Base-by-base conservation (phyloP, 441 rosid species). In the Populus hybrid region DNA sequence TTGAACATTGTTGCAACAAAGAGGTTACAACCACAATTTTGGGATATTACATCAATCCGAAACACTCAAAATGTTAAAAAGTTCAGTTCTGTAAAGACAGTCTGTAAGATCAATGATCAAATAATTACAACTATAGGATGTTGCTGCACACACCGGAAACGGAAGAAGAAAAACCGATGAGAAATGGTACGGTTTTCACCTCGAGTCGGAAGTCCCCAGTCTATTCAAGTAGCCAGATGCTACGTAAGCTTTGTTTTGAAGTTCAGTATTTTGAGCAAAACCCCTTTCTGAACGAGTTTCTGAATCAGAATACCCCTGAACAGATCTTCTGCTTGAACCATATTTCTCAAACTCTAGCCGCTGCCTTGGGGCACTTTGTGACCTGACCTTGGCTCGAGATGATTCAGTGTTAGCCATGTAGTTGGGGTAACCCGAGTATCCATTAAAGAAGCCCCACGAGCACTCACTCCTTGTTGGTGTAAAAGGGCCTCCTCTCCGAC, bases 311-410 rank as follows among this genome's bases (percentile, higher is more conserved):
- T 79, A 85, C 65, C 91, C 78, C 38, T 89, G 85, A 76, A 86
- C 26, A 14, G 95, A 84, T 83, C 94, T 89, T 80, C 88, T 92
- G 0, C 78, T 67, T 6, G 90, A 87, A 46, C 86, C 67, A 38
- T 87, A 83, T 74, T 84, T 88, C 77, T 96, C 98, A 4, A 86
- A 80, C 76, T 87, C 92, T 0, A 90, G 90, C 67, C 99, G 87
- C 40, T 89, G 94, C 84, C 87, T 94, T 0, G 99, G 98, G n/a
- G 97, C 97, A 73, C 98, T 96, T n/a, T 82, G 81, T 1, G 98
- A 94, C 77, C 99, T 87, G 1, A 78, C 82, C 83, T 92, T 93
- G 4, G 95, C 97, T 80, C 81, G 86, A 20, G 96, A 96, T 14
- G 28, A 26, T 26, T 26, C 28, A 26, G 28, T 96, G 84, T 85